Evolutionary conservation across 2,329 filamentous ascomycete species (phyloP), one percentile per base, ranked within the genome.

Genomic region (Pseudogymnoascus sp.): DNA sequence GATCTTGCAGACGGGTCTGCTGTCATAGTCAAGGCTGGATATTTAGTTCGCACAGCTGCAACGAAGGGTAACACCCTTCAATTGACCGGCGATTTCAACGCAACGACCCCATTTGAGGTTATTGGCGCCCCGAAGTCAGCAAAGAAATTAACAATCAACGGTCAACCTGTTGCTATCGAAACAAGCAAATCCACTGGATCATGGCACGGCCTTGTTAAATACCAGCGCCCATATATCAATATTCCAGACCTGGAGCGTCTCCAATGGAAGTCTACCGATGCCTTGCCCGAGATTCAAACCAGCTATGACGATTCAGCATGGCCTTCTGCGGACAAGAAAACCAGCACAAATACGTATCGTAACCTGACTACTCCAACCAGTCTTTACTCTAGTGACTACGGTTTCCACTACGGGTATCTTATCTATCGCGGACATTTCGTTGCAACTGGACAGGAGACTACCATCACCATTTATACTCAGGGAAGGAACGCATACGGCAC

Each of bases 331-430:
- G 28, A 62, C 28, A 61, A 64, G 18, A 64, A 42, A 5, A 64
- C 62, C 4, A 53, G 21, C 11, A 33, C 63, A 18, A 61, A 69
- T 25, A 56, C 66, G 10, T 53, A 53, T n/a, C 25, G 61, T 12
- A 65, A 25, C 42, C 18, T 86, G 3, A 80, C 77, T 0, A 91
- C 88, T 0, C 82, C 87, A 0, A 84, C 82, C 0, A 84, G 82
- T 0, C 79, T 92, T 0, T 89, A 88, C 69, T 80, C 80, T 0
- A 83, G 83, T 12, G 89, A 92, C 73, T 91, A 92, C 69, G 88
- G 88, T 23, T 92, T 84, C 73, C 80, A 90, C 70, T 81, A 84
- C 0, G 88, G 88, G 5, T 83, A 81, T 1, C 77, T 91, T 0
- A 67, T 92, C 50, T 91, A 83, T 76, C 83, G 88, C 1, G 89